Evolutionary conservation across 805 yeast genomes (phyloP), one percentile per base, ranked within the genome.

Genomic region (Saturnispora sanitii): DNA sequence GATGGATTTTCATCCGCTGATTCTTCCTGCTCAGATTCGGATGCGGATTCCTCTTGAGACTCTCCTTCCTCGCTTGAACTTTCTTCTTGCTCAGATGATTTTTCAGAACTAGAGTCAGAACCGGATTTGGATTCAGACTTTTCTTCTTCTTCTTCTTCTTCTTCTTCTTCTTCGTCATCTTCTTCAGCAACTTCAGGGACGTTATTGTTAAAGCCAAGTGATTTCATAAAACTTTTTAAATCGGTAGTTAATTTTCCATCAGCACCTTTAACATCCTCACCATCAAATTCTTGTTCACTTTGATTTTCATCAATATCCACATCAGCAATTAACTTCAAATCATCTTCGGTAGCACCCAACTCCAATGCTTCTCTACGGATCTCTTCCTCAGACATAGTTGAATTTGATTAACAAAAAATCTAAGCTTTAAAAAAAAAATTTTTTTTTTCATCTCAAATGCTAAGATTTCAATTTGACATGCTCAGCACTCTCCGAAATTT

Each of bases 311-410:
- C 78, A n/a, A 50, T 55, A 13, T 49, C 51, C 11, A 81, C 50
- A 13, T 70, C 82, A 26, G 70, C 68, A 11, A 88, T 50, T 38
- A 87, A 60, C 33, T 73, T 70, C 35, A 88, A 56, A 57, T 87
- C 96, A 18, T 78, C 88, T 49, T 83, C 92, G 13, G 85, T 71
- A 17, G 96, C 97, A 26, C 96, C 96, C 22, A 88, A 62, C 18
- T 78, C 79, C 12, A 79, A 57, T 2, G 94, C 94, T 62, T 82
- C 94, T 45, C 77, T 74, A 49, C 82, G 77, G 37, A 84, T 57
- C 9, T 34, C 12, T 17, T 34, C 41, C 13, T 38, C 38, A 26
- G 32, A 64, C 71, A 13, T 27, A 20, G 12, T 41, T 42, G 15
- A 44, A 33, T n/a, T 44, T 54, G 26, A 37, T 21, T 25, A 32